Percentiles rank a stretch among this genome's conserved stretches.
These are phyloP conservation scores for Alloteropsis semialata DNA, from an alignment of 176 grass and related monocot genomes.

Conservation along the genomic window DNA sequence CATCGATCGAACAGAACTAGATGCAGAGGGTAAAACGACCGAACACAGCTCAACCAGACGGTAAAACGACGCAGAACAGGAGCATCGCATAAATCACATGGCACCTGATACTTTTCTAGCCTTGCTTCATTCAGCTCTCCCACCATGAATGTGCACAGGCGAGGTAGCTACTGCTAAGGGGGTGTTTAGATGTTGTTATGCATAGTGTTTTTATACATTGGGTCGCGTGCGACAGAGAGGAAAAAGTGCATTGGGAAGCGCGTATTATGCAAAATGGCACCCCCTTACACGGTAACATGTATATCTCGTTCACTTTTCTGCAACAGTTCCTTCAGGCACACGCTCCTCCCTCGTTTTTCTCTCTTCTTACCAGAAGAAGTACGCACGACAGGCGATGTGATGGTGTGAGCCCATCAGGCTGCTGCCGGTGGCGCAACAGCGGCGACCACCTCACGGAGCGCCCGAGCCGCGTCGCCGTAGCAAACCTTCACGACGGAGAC, in stretches of 20 bases:
- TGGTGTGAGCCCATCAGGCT: neutral
- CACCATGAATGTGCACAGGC: neutral
- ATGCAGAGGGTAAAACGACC: neutral
- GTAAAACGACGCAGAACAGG: neutral
- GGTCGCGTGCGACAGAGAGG: too few species aligned
- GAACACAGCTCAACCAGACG: neutral
- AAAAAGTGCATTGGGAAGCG: too few species aligned
- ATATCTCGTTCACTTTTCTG: neutral
- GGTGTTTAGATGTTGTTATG: too few species aligned
- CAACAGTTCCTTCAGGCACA: neutral
- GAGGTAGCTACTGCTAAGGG: neutral
- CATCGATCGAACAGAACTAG: neutral
- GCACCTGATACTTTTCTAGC: conserved; percentile 4
- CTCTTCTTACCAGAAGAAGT: neutral
- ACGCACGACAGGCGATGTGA: neutral
- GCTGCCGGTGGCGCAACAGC: conserved; percentile 34
- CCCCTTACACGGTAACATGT: conserved; percentile 16
- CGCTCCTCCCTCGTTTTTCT: neutral
- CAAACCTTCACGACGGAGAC: conserved; percentile 43
- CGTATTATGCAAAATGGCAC: too few species aligned
- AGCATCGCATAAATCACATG: neutral
- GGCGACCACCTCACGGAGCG: conserved; percentile 51
- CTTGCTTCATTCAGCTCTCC: conserved; percentile 2
- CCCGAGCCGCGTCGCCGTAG: conserved; percentile 48
- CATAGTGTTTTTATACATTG: too few species aligned